Base-by-base conservation (phyloP, 108 stramenopile species). In the Skeletonema costatum region DNA sequence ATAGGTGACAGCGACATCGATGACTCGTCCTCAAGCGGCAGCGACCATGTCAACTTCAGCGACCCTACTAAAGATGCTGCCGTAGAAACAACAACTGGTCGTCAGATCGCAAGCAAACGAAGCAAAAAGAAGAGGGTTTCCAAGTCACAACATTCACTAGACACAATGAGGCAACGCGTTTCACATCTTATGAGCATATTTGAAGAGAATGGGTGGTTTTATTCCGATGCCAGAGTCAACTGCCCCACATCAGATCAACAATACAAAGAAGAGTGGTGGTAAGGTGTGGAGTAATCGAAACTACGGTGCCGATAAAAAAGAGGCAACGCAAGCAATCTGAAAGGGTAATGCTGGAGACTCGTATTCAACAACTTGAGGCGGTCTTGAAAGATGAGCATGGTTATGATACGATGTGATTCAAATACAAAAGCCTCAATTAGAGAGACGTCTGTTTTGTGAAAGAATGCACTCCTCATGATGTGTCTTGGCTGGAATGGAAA, bases 231-330 rank as follows among this genome's bases (percentile, higher is more conserved):
- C 61, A n/a, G 66, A 66, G 12, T 66, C 66, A 44, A 44, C 2
- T 17, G 42, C 10, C 12, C 41, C 10, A 13, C 41, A 42, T 1
- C 41, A 42, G 11, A 8, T 21, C 10, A 36, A 19, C 25, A 35
- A 64, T 16, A 71, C 32, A 38, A 71, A 63, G 60, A 42, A 42
- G 41, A 42, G 12, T 42, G 41, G 41, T 42, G 70, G 70, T 7
- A 71, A 60, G 59, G 19, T 63, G 60, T 71, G 60, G 60, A 71
- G 70, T 13, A 71, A 71, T 64, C 31, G 70, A 25, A 71, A 71
- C 61, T 71, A 71, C 32, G 70, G 70, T 9, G 61, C 60, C 7
- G 70, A 71, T 64, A 71, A 71, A 61, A 61, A 71, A 71, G 39
- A 60, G 70, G 6, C 70, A 71, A 38, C 70, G 70, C 29, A 71